These are phyloP conservation scores for Aspergillus vadensis DNA, from an alignment of 2,329 filamentous ascomycete species.

Conservation along the genomic window DNA sequence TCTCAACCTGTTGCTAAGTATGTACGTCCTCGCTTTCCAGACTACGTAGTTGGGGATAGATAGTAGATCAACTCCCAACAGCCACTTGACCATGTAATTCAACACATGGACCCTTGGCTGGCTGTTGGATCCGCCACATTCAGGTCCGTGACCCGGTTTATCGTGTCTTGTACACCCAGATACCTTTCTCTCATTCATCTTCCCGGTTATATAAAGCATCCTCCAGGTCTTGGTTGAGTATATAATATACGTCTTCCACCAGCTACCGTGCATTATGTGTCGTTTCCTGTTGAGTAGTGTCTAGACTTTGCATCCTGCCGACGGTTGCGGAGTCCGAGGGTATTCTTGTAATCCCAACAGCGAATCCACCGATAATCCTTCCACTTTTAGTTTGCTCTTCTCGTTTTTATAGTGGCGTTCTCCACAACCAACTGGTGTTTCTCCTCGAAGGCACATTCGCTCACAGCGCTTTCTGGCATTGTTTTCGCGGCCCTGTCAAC, in stretches of 20 bases:
- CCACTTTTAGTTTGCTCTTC: too few species aligned
- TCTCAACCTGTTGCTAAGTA: neutral
- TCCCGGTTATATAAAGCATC: constrained; percentile 23
- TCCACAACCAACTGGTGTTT: too few species aligned
- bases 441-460: too few species aligned
- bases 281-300: constrained; percentile 42
- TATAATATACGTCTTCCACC: constrained; percentile 35
- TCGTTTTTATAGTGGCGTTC: too few species aligned
- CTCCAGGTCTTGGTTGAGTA: constrained; percentile 38
- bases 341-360: too few species aligned
- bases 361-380: too few species aligned
- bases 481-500: too few species aligned
- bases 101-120: constrained; percentile 39
- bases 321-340: constrained; percentile 43
- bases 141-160: constrained; percentile 24
- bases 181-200: constrained; percentile 26
- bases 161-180: constrained; percentile 36
- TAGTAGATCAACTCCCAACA: constrained; percentile 17
- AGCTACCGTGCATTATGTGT: constrained; percentile 32
- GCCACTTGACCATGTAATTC: constrained; percentile 40
- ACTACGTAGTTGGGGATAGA: neutral
- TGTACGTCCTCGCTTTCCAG: neutral
- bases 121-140: constrained; percentile 25
- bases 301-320: constrained; percentile 49
- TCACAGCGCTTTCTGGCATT: too few species aligned